Evolutionary conservation across 1,284 basidiomycete genomes (phyloP).

Genomic region (Ceratobasidium sp.): DNA sequence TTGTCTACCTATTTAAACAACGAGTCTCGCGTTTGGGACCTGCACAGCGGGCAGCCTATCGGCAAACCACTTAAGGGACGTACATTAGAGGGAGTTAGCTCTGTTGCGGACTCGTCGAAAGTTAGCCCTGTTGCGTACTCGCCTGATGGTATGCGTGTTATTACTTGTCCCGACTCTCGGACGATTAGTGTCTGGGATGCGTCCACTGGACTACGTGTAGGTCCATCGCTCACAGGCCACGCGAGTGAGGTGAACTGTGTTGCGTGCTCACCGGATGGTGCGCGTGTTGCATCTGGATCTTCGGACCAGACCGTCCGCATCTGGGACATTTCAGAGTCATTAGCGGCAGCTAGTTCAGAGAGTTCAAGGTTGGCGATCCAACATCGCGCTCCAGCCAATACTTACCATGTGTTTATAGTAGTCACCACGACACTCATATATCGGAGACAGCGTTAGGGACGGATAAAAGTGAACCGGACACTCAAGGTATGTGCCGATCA

Average conservation of each 20-base stretch:
- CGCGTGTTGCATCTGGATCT: not conserved
- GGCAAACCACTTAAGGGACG: not conserved
- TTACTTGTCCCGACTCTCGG: not conserved
- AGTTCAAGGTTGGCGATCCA: not conserved
- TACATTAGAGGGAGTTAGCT: not conserved
- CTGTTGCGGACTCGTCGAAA: too few species aligned
- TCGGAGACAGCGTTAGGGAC: too few species aligned
- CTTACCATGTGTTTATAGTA: too few species aligned
- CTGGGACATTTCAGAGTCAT: not conserved
- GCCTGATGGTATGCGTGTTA: not conserved
- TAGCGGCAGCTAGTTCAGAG: not conserved
- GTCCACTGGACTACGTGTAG: not conserved
- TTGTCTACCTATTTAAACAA: not conserved
- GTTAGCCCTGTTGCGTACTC: not conserved
- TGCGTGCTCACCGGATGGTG: conserved; percentile 8
- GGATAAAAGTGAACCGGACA: too few species aligned
- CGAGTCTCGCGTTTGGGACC: not conserved
- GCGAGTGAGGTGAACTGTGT: not conserved
- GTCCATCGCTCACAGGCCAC: not conserved
- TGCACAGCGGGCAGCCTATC: not conserved
- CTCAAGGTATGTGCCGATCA: not conserved
- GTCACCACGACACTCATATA: too few species aligned
- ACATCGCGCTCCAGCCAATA: not conserved
- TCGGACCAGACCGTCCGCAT: not conserved
- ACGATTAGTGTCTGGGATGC: not conserved